phyloP scores from a whole-genome alignment of 257 asterid species.

The Parsonsia alboflavescens region DNA sequence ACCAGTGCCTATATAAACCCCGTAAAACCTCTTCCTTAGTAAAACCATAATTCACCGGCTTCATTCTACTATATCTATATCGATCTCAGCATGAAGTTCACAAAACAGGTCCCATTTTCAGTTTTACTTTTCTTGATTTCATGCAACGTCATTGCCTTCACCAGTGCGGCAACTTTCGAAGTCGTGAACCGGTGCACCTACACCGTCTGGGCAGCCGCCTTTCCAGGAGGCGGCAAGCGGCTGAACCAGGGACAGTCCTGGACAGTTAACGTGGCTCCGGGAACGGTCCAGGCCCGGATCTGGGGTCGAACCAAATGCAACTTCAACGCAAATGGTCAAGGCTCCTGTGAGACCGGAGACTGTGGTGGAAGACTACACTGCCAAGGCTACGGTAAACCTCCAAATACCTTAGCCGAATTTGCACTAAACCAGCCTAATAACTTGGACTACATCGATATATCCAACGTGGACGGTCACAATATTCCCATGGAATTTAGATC shows the following conservation, averaged over 20 bases:
- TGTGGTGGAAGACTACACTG: slow-evolving; percentile 19
- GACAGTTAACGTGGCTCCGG: slow-evolving; percentile 19
- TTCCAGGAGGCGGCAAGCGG: slow-evolving; percentile 21
- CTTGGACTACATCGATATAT: slow-evolving; percentile 25
- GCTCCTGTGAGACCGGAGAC: slow-evolving; percentile 29
- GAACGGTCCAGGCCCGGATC: slow-evolving; percentile 16
- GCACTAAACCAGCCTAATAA: slow-evolving; percentile 25
- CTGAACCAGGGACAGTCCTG: slow-evolving; percentile 18
- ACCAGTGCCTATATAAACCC: no score
- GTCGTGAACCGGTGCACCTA: slow-evolving; percentile 19
- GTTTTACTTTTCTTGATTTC: slow-evolving; percentile 7
- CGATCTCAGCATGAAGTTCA: slow-evolving; percentile 12
- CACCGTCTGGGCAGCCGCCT: slow-evolving; percentile 31
- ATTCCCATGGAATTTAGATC: slow-evolving; percentile 26
- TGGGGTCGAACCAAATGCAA: slow-evolving; percentile 31
- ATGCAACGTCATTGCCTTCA: neutral
- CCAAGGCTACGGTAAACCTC: slow-evolving; percentile 20
- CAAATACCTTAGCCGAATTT: slow-evolving; percentile 29
- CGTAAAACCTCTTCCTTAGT: no score
- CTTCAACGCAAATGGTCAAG: slow-evolving; percentile 20
- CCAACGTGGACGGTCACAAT: slow-evolving; percentile 26
- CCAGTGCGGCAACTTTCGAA: slow-evolving; percentile 27
- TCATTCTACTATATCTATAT: no score
- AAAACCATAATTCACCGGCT: no score
- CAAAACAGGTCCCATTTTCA: neutral